Evolutionary conservation across 441 rosid species (phyloP).

Genomic region (Populus trichocarpa): DNA sequence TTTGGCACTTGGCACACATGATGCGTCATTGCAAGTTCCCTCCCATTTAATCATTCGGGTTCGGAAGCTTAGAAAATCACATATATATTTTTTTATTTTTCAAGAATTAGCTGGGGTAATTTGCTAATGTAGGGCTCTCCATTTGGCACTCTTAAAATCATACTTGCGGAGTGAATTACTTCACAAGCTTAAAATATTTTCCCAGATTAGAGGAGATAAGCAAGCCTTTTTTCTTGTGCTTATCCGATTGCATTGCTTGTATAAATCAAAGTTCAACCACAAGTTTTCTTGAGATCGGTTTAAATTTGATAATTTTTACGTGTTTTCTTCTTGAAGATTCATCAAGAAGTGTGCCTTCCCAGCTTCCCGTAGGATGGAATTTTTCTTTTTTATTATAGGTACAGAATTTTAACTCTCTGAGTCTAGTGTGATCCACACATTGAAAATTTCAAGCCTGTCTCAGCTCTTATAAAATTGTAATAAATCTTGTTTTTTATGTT

Average conservation of each 20-base stretch:
- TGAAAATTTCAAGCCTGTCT: too few species aligned
- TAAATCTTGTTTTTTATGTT: too few species aligned
- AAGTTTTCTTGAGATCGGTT: not conserved
- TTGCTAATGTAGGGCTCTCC: not conserved
- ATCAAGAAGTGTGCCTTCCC: too few species aligned
- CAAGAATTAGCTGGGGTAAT: not conserved
- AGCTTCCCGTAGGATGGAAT: too few species aligned
- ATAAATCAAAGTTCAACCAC: constrained; percentile 20
- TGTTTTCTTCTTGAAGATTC: too few species aligned
- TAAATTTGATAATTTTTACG: not conserved
- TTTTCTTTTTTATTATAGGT: too few species aligned
- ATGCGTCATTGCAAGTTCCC: not conserved
- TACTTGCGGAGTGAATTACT: constrained; percentile 1
- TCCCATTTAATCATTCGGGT: not conserved
- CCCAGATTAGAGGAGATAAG: constrained; percentile 26
- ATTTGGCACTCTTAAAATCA: not conserved
- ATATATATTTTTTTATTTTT: not conserved
- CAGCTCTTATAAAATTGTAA: too few species aligned
- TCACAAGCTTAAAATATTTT: constrained; percentile 2
- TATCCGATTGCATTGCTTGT: constrained; percentile 35
- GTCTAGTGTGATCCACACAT: too few species aligned
- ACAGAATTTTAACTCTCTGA: too few species aligned
- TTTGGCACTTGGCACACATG: not conserved
- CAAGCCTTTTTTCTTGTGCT: constrained; percentile 38
- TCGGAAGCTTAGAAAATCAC: not conserved